Conservation (phyloP, 331 rosid genomes). For the Pyrus hybrid region DNA sequence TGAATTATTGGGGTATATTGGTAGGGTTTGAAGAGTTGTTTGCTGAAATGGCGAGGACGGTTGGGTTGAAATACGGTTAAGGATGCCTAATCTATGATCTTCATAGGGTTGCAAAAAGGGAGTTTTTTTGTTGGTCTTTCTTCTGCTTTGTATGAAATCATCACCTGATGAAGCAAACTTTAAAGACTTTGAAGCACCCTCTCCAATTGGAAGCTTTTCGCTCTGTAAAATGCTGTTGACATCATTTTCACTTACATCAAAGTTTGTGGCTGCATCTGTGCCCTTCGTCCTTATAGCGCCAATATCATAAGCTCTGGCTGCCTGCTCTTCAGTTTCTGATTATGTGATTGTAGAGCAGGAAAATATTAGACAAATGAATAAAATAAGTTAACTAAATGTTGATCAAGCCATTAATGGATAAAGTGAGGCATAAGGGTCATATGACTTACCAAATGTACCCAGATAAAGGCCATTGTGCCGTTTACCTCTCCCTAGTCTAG, state of each 20-base stretch:
- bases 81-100: background rate
- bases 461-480: conserved; percentile 10
- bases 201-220: conserved; percentile 14
- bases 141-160: background rate
- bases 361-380: too few relatives aligned
- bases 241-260: conserved; percentile 6
- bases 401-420: background rate
- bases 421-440: background rate
- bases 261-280: conserved; percentile 3
- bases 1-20: background rate
- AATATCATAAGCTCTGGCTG: conserved; percentile 28
- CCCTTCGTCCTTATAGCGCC: conserved; percentile 16
- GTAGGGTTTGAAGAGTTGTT: background rate
- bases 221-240: conserved; percentile 5
- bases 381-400: background rate
- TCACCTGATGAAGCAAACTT: background rate
- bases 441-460: conserved; percentile 24
- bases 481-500: conserved; percentile 17
- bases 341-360: too few relatives aligned
- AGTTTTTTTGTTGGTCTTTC: background rate
- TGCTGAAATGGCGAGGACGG: background rate
- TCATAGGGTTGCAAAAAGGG: background rate
- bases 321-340: conserved; percentile 24
- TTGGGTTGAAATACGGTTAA: background rate
- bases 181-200: conserved; percentile 13